Evolutionary conservation across 2,329 filamentous ascomycete species (phyloP).

Genomic region (Grosmannia serpens): DNA sequence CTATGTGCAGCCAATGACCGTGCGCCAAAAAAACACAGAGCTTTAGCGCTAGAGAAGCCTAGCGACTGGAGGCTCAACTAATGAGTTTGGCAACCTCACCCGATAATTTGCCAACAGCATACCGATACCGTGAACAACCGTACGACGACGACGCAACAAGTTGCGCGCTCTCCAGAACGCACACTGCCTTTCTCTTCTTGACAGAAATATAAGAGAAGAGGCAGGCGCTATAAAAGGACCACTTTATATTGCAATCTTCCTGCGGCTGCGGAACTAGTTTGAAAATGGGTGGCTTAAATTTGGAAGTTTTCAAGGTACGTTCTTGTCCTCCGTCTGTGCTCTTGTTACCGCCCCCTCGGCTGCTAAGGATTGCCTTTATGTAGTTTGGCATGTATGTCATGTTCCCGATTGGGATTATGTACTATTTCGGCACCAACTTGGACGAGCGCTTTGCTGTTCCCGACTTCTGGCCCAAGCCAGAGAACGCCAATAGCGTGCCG

Average conservation of each 20-base stretch:
- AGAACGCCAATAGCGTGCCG: slow-evolving; percentile 66
- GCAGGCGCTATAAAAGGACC: not conserved
- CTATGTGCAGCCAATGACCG: not conserved
- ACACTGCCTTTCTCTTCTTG: not conserved
- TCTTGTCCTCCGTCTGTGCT: slow-evolving; percentile 3
- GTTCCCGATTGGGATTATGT: slow-evolving; percentile 99
- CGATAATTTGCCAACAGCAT: not conserved
- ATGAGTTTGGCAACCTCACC: not conserved
- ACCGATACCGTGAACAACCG: not conserved
- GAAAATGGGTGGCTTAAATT: slow-evolving; percentile 68
- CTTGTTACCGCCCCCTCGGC: not conserved
- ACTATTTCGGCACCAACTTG: slow-evolving; percentile 98
- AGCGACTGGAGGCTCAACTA: not conserved
- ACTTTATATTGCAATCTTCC: not conserved
- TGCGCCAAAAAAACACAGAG: not conserved
- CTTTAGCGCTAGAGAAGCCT: not conserved
- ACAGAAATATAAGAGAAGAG: not conserved
- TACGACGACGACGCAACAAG: not conserved
- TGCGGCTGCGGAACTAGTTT: not conserved
- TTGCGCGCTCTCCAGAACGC: not conserved
- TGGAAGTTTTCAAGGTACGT: slow-evolving; percentile 85
- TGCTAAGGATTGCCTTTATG: not conserved
- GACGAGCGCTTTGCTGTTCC: slow-evolving; percentile 81
- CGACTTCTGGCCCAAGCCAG: slow-evolving; percentile 84
- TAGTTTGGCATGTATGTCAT: slow-evolving; percentile 98